These are phyloP conservation scores for Acanthamoeba lugdunensis DNA, from an alignment of 208 protist species.

Conservation along the genomic window DNA sequence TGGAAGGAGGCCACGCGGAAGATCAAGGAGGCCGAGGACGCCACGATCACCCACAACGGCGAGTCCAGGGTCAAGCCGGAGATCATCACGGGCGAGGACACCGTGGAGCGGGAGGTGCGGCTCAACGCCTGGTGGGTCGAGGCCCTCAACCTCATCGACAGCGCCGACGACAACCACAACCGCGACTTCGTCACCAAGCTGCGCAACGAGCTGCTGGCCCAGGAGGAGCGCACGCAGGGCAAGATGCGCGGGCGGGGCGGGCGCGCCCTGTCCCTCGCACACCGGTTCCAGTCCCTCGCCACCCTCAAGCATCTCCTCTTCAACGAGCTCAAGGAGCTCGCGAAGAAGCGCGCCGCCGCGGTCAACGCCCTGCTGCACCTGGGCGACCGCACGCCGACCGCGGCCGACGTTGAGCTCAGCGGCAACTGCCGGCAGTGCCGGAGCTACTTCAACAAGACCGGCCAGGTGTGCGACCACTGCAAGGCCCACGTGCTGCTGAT, in stretches of 20 bases:
- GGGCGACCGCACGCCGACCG: neutral
- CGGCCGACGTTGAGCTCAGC: constrained; percentile 44
- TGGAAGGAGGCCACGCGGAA: constrained; percentile 31
- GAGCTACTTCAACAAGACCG: constrained; percentile 17
- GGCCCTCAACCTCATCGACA: neutral
- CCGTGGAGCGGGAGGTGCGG: neutral
- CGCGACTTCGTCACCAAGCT: neutral
- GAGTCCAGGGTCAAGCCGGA: neutral
- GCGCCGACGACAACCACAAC: neutral
- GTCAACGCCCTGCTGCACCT: neutral
- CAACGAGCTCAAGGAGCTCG: neutral
- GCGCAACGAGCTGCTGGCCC: neutral
- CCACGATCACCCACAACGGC: neutral
- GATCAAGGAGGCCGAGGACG: constrained; percentile 35
- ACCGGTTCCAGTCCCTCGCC: constrained; percentile 25
- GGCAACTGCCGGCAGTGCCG: constrained; percentile 57
- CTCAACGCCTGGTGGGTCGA: constrained; percentile 56
- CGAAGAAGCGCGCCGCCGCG: neutral
- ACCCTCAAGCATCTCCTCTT: neutral
- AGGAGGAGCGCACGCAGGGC: neutral
- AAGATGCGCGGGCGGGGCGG: neutral
- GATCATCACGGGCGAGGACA: neutral
- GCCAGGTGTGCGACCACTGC: constrained; percentile 62
- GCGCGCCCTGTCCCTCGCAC: neutral
- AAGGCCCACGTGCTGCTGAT: constrained; percentile 53